These are phyloP conservation scores for Diaporthe vaccinii DNA, from an alignment of 2,329 filamentous ascomycete genomes.

Conservation along the genomic window DNA sequence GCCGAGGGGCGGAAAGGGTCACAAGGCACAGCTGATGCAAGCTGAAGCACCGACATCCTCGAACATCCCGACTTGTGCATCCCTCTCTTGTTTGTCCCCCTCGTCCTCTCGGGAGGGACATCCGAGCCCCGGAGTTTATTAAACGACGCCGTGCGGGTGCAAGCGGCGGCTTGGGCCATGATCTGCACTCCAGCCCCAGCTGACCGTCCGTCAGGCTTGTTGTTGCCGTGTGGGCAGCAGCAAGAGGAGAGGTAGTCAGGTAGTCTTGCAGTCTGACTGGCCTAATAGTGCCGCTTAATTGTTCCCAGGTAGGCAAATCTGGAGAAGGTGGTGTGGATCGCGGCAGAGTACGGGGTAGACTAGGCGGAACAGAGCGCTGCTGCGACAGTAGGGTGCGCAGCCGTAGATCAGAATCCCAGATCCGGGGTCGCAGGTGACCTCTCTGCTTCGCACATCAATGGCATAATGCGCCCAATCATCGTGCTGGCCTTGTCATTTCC, in stretches of 20 bases:
- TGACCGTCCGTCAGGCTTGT: conserved; percentile 18
- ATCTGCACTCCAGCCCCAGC: conserved; percentile 25
- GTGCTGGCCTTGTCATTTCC: conserved; percentile 21
- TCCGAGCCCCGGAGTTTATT: conserved; percentile 1
- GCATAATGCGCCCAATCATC: conserved; percentile 25
- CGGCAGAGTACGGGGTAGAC: conserved; percentile 26
- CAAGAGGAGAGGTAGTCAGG: neutral
- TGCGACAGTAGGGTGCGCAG: conserved; percentile 6
- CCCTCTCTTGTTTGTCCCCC: neutral
- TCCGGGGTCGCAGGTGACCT: conserved; percentile 29
- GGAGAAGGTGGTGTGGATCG: conserved; percentile 35
- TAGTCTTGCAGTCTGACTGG: neutral
- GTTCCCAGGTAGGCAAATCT: conserved; percentile 14
- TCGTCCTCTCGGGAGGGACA: neutral
- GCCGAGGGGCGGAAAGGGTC: conserved; percentile 13
- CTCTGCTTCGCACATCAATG: conserved; percentile 1
- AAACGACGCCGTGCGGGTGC: neutral
- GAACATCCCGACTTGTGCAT: conserved; percentile 12
- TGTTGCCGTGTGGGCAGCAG: neutral
- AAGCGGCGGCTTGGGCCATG: conserved; percentile 14
- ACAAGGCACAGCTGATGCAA: conserved; percentile 25
- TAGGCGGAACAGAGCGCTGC: neutral
- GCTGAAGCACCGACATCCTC: conserved; percentile 19
- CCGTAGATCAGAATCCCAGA: conserved; percentile 22
- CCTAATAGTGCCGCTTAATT: neutral